phyloP scores from a whole-genome alignment of 23 red algal species.

The Cyanidioschyzon merolae region DNA sequence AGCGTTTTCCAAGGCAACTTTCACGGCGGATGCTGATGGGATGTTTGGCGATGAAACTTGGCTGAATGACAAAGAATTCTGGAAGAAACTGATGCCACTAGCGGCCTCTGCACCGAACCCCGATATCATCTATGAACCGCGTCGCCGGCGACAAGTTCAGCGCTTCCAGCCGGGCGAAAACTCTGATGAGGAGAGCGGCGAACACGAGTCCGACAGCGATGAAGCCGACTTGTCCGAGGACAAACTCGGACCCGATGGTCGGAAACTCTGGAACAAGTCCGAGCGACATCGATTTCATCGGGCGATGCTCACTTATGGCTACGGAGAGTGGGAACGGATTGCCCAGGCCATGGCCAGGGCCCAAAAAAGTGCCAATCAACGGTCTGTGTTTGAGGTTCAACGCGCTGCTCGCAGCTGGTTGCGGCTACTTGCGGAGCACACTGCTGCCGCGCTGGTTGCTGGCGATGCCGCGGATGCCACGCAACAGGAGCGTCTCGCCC shows the following conservation, averaged over 20 bases:
- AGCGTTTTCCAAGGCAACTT: conserved; percentile 50
- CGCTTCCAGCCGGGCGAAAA: conserved; percentile 22
- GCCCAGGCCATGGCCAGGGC: not conserved
- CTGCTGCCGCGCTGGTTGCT: conserved; percentile 14
- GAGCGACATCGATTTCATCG: conserved; percentile 41
- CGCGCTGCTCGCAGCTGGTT: conserved; percentile 9
- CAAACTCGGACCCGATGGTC: conserved; percentile 19
- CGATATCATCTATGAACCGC: conserved; percentile 19
- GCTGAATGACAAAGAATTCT: conserved; percentile 51
- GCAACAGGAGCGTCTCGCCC: conserved; percentile 10
- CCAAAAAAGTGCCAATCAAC: not conserved
- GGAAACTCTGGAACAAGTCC: conserved; percentile 34
- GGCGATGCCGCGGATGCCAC: not conserved
- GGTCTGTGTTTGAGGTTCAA: conserved; percentile 17
- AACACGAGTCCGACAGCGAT: conserved; percentile 22
- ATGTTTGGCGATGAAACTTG: conserved; percentile 14
- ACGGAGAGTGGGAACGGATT: conserved; percentile 27
- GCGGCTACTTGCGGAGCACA: conserved; percentile 17
- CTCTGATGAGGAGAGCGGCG: conserved; percentile 24
- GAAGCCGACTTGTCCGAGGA: conserved; percentile 8
- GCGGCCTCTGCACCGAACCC: not conserved
- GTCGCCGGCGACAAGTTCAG: conserved; percentile 34
- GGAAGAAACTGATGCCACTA: conserved; percentile 47
- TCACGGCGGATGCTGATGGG: conserved; percentile 25
- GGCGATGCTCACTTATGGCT: conserved; percentile 31